A percentile compares a stretch with the other conserved stretches of the same genome.
Conservation (phyloP, 768 basidiomycete genomes). For the Rhizopogon roseolus region DNA sequence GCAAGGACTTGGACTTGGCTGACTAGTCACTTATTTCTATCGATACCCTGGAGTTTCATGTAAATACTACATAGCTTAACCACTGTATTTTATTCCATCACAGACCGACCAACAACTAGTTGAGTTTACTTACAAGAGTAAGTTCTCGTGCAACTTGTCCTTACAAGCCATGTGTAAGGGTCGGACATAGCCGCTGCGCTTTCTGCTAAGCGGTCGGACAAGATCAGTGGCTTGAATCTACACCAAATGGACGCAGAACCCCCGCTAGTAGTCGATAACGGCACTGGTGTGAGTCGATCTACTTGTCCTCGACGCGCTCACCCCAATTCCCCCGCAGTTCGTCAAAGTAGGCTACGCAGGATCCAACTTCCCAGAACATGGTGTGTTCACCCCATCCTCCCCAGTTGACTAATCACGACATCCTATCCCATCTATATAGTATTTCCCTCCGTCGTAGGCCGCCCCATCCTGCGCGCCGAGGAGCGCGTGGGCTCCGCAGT, state of each 20-base stretch:
- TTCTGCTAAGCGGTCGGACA: background rate
- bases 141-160: background rate
- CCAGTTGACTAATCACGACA: background rate
- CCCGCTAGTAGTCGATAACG: constrained; percentile 82
- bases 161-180: background rate
- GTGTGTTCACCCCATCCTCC: constrained; percentile 33
- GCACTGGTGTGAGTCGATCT: constrained; percentile 66
- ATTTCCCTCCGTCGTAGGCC: constrained; percentile 94
- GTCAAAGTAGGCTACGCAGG: constrained; percentile 90
- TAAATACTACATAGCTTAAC: background rate
- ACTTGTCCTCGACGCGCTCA: constrained; percentile 5
- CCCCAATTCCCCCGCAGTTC: constrained; percentile 47
- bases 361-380: constrained; percentile 93
- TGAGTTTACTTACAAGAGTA: background rate
- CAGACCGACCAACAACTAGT: no score
- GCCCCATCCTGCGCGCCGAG: constrained; percentile 95
- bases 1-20: no score
- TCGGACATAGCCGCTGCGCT: background rate
- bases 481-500: constrained; percentile 82
- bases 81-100: background rate
- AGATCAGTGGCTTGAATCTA: background rate
- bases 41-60: background rate
- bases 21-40: background rate
- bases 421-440: constrained; percentile 31
- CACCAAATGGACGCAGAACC: constrained; percentile 25